A percentile compares a stretch with the other conserved stretches of the same genome.
Evolutionary conservation across 352 stramenopile genomes (phyloP).

Genomic region (Phytophthora multivora): DNA sequence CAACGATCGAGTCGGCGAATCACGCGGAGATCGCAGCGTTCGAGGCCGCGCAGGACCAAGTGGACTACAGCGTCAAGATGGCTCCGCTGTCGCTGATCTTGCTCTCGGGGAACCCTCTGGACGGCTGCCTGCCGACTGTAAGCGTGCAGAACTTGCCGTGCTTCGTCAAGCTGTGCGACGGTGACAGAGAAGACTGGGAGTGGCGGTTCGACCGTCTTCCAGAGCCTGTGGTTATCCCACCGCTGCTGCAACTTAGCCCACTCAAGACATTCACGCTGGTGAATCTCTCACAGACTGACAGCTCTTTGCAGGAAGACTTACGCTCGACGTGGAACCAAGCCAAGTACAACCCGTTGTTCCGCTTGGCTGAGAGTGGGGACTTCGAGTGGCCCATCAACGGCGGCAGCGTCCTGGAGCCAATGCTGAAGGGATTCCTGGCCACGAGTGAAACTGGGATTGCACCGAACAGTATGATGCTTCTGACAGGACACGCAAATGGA

Average conservation of each 20-base stretch:
- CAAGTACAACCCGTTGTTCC: constrained; percentile 42
- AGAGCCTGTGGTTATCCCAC: constrained; percentile 37
- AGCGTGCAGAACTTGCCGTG: constrained; percentile 71
- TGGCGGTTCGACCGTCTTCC: constrained; percentile 54
- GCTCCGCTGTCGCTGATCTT: constrained; percentile 68
- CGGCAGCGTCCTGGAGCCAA: constrained; percentile 54
- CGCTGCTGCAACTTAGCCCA: constrained; percentile 56
- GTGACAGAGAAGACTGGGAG: constrained; percentile 75
- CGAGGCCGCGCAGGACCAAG: constrained; percentile 51
- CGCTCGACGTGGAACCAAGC: constrained; percentile 39
- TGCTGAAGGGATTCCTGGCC: constrained; percentile 55
- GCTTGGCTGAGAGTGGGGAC: constrained; percentile 42
- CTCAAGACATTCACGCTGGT: constrained; percentile 54
- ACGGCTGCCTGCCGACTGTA: constrained; percentile 63
- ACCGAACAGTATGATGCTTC: constrained; percentile 52
- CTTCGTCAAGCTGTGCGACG: constrained; percentile 56
- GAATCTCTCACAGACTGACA: constrained; percentile 43
- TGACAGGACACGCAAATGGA: constrained; percentile 66
- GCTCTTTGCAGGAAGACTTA: constrained; percentile 54
- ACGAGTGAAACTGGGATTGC: constrained; percentile 34
- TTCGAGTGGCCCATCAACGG: constrained; percentile 82
- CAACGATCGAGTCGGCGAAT: constrained; percentile 50
- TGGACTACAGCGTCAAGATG: constrained; percentile 54
- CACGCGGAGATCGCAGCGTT: constrained; percentile 58
- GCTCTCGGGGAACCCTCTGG: constrained; percentile 75